Conservation (phyloP, 73 alveolate genomes). For the Symbiodinium natans region DNA sequence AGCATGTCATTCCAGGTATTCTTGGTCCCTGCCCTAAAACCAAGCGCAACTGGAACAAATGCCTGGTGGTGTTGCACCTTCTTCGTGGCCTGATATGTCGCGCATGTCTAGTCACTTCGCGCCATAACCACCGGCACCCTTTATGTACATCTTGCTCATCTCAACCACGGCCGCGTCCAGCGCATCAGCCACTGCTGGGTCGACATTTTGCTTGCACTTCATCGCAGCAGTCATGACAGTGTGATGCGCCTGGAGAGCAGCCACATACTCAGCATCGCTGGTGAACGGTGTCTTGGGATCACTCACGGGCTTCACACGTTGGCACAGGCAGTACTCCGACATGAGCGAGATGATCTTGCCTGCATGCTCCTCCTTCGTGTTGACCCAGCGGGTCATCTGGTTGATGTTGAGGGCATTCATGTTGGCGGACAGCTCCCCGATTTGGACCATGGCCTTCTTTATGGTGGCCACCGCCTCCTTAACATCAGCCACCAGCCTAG, state of each 20-base stretch:
- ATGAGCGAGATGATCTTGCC: neutral
- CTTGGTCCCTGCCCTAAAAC: no score
- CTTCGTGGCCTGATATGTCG: neutral
- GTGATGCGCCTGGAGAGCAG: neutral
- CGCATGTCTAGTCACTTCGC: neutral
- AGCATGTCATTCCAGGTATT: no score
- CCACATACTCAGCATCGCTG: neutral
- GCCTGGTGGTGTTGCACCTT: neutral
- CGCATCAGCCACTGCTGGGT: slow-evolving; percentile 93
- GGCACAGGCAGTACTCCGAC: slow-evolving; percentile 25
- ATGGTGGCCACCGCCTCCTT: neutral
- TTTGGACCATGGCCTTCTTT: slow-evolving; percentile 3
- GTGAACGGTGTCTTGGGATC: slow-evolving; percentile 1
- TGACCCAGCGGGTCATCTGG: slow-evolving; percentile 5
- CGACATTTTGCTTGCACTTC: slow-evolving; percentile 18
- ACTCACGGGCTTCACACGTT: slow-evolving; percentile 1
- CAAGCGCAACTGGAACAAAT: neutral
- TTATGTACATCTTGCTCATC: slow-evolving; percentile 81
- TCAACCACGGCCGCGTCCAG: slow-evolving; percentile 72
- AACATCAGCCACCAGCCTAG: slow-evolving; percentile 2
- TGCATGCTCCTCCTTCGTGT: slow-evolving; percentile 12
- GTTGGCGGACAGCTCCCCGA: neutral
- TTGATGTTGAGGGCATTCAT: neutral
- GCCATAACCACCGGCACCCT: neutral
- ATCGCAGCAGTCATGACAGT: neutral